Conservation (phyloP, 2,329 filamentous ascomycete species). For the Calonectria pseudoreteaudii region DNA sequence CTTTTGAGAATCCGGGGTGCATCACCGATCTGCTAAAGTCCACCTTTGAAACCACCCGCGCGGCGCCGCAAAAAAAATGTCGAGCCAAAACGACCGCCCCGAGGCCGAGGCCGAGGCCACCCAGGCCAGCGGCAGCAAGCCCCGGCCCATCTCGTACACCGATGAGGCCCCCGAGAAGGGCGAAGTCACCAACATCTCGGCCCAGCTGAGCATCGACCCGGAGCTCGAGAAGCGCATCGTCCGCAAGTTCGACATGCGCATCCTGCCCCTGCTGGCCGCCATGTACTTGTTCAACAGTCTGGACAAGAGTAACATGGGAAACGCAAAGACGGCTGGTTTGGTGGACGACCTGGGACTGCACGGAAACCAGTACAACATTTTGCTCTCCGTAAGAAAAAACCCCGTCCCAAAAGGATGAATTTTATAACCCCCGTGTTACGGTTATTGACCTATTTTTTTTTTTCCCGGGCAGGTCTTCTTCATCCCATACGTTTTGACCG, state of each 20-base stretch:
- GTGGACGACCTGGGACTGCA: conserved; percentile 16
- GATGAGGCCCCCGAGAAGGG: conserved; percentile 20
- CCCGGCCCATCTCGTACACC: conserved; percentile 3
- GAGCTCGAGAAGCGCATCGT: conserved; percentile 16
- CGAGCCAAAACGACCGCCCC: not conserved
- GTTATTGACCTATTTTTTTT: not conserved
- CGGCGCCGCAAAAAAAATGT: conserved; percentile 2
- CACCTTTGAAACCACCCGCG: too few relatives aligned
- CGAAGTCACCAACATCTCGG: conserved; percentile 19
- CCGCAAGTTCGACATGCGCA: conserved; percentile 25
- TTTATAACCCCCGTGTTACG: too few relatives aligned
- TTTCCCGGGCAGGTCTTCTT: conserved; percentile 71
- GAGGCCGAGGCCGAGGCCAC: not conserved
- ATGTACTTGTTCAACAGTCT: conserved; percentile 29
- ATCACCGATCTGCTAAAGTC: not conserved
- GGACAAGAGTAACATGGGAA: conserved; percentile 28
- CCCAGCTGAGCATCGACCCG: conserved; percentile 22
- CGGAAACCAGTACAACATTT: conserved; percentile 24
- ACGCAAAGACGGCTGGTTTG: conserved; percentile 20
- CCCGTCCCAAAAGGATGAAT: not conserved
- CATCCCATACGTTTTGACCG: conserved; percentile 79
- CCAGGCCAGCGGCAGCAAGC: conserved; percentile 18
- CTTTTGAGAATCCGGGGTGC: not conserved
- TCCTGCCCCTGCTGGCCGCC: conserved; percentile 19
- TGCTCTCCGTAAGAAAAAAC: conserved; percentile 15